Conservation (phyloP, 2,329 filamentous ascomycete species). For the Alternaria arborescens region DNA sequence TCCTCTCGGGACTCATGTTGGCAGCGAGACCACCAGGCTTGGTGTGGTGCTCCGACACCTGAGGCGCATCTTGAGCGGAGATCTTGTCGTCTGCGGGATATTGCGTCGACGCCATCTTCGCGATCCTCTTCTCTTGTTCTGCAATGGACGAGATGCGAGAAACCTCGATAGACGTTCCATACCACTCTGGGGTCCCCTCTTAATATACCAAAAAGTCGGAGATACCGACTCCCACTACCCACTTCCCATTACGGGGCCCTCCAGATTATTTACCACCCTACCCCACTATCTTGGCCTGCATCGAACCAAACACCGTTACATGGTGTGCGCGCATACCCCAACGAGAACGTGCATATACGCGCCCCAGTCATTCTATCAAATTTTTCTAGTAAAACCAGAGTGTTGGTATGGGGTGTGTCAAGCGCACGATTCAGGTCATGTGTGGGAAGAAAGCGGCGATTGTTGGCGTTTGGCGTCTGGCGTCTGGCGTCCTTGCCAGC, state of each 20-base stretch:
- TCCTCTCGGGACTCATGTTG: conserved; percentile 42
- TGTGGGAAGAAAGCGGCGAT: not conserved
- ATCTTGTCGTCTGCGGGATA: conserved; percentile 17
- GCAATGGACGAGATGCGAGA: not conserved
- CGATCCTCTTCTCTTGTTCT: not conserved
- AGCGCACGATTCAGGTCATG: not conserved
- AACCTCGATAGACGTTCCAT: not conserved
- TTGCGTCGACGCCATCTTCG: conserved; percentile 15
- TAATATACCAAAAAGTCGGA: conserved; percentile 7
- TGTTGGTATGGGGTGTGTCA: not conserved
- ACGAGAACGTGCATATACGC: not conserved
- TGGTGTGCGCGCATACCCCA: not conserved
- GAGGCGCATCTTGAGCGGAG: conserved; percentile 12
- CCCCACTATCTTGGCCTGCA: conserved; percentile 10
- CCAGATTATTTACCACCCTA: conserved; percentile 8
- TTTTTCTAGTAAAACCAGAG: not conserved
- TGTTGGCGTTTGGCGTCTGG: not conserved
- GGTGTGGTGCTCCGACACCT: conserved; percentile 15
- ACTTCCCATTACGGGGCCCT: conserved; percentile 6
- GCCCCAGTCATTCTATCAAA: not conserved
- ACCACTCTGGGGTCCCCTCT: not conserved
- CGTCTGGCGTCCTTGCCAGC: not conserved
- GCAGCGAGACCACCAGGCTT: conserved; percentile 27
- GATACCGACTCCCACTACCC: conserved; percentile 1
- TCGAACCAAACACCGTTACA: conserved; percentile 13